These are phyloP conservation scores for Aurantiochytrium sp. DNA, from an alignment of 108 stramenopile genomes.

Conservation along the genomic window DNA sequence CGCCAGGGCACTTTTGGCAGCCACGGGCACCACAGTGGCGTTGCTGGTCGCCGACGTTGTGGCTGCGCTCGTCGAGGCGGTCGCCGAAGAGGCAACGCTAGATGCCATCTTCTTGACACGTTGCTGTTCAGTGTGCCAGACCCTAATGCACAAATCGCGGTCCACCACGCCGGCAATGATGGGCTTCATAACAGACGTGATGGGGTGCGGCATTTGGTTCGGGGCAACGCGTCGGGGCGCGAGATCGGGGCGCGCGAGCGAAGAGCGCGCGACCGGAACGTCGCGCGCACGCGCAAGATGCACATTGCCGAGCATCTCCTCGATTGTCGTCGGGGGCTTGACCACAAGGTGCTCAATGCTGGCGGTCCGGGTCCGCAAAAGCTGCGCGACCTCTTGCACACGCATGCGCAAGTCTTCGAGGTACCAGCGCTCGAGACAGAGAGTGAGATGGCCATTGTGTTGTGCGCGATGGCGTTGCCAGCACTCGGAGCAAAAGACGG, in stretches of 20 bases:
- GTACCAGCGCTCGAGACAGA: background rate
- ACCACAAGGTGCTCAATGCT: background rate
- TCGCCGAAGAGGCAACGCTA: background rate
- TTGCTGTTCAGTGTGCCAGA: background rate
- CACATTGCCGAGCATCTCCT: constrained; percentile 5
- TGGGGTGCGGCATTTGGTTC: background rate
- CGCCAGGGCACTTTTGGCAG: too few relatives aligned
- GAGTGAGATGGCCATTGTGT: background rate
- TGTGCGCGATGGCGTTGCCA: background rate
- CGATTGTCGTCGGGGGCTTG: background rate
- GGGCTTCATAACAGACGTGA: background rate
- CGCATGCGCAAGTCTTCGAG: background rate
- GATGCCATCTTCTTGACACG: background rate
- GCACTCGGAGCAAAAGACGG: constrained; percentile 9
- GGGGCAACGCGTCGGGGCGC: background rate
- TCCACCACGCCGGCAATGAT: background rate
- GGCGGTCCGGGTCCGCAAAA: background rate
- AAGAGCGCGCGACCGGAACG: background rate
- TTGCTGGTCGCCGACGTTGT: too few relatives aligned
- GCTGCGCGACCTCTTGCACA: constrained; percentile 2
- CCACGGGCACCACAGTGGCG: too few relatives aligned
- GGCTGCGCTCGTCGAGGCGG: background rate
- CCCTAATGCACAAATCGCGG: background rate
- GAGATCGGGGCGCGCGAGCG: background rate
- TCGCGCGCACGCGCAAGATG: background rate